Percentiles rank a stretch among this genome's conserved stretches.
These are phyloP conservation scores for Liriodendron chinense DNA, from an alignment of 164 flowering plant species.

Conservation along the genomic window DNA sequence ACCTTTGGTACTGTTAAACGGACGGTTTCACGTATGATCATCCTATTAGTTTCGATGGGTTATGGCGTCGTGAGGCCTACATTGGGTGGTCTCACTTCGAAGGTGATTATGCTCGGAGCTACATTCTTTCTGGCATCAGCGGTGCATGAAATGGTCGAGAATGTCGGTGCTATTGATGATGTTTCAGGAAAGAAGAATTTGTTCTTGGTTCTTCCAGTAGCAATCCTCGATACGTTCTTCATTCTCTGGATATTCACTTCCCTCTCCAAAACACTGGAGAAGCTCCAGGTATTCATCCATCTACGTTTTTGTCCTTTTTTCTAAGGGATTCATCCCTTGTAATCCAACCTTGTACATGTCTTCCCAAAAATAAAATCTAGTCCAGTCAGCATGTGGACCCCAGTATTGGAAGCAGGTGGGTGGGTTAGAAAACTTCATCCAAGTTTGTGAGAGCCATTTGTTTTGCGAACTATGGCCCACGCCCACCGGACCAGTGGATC, in stretches of 20 bases:
- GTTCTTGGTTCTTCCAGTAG: conserved; percentile 92
- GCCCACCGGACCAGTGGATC: too few relatives aligned
- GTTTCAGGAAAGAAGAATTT: conserved; percentile 85
- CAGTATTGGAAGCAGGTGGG: too few relatives aligned
- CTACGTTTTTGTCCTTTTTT: not conserved
- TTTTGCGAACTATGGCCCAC: too few relatives aligned
- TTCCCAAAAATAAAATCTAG: too few relatives aligned
- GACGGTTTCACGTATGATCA: conserved; percentile 74
- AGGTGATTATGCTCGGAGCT: conserved; percentile 86
- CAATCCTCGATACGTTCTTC: conserved; percentile 93
- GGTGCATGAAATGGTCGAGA: conserved; percentile 89
- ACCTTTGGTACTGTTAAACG: conserved; percentile 88
- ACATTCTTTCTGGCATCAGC: conserved; percentile 92
- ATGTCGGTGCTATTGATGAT: conserved; percentile 90
- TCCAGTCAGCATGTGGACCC: too few relatives aligned
- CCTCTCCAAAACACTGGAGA: conserved; percentile 83
- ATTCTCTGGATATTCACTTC: conserved; percentile 96
- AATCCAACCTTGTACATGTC: not conserved
- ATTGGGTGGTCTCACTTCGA: conserved; percentile 94
- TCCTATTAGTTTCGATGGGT: conserved; percentile 94
- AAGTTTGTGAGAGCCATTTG: too few relatives aligned
- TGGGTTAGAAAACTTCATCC: too few relatives aligned
- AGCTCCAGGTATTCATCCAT: conserved; percentile 76
- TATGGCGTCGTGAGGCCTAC: conserved; percentile 98
- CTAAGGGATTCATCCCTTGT: not conserved